Evolutionary conservation across 2,329 filamentous ascomycete genomes (phyloP).

Genomic region (Sporothrix pseudoabietina): DNA sequence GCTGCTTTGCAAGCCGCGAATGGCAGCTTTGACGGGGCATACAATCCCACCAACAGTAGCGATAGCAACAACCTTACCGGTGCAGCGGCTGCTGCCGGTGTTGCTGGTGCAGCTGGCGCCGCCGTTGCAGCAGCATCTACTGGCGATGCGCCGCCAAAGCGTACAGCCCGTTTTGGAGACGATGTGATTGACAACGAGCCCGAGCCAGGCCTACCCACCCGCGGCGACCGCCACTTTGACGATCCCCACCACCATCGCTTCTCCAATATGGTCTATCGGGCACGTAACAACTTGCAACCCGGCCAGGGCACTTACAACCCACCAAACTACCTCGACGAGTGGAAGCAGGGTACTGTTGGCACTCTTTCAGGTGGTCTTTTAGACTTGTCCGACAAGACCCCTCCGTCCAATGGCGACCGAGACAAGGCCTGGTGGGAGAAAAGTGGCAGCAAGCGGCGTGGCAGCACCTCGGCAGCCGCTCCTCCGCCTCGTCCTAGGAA

Average conservation of each 20-base stretch:
- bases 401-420: constrained; percentile 46
- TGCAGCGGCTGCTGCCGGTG: background rate
- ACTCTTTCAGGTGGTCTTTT: constrained; percentile 61
- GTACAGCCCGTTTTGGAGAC: constrained; percentile 38
- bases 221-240: constrained; percentile 36
- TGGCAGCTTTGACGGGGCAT: constrained; percentile 7
- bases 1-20: background rate
- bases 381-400: constrained; percentile 55
- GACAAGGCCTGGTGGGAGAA: constrained; percentile 77
- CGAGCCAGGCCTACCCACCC: constrained; percentile 26
- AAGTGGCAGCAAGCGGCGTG: constrained; percentile 50
- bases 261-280: constrained; percentile 49
- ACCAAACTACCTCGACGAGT: constrained; percentile 67
- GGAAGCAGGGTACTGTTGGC: constrained; percentile 68
- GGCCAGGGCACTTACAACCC: constrained; percentile 61
- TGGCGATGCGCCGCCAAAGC: constrained; percentile 28
- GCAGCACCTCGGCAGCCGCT: constrained; percentile 50
- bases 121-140: constrained; percentile 32
- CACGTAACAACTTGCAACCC: constrained; percentile 48
- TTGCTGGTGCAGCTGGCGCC: constrained; percentile 20
- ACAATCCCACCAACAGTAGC: background rate
- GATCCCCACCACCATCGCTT: constrained; percentile 43
- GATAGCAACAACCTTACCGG: background rate
- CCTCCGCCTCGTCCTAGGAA: constrained; percentile 48
- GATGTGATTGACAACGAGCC: constrained; percentile 39